phyloP scores from a whole-genome alignment of 176 grass and related monocot species.

The Phoenix dactylifera region DNA sequence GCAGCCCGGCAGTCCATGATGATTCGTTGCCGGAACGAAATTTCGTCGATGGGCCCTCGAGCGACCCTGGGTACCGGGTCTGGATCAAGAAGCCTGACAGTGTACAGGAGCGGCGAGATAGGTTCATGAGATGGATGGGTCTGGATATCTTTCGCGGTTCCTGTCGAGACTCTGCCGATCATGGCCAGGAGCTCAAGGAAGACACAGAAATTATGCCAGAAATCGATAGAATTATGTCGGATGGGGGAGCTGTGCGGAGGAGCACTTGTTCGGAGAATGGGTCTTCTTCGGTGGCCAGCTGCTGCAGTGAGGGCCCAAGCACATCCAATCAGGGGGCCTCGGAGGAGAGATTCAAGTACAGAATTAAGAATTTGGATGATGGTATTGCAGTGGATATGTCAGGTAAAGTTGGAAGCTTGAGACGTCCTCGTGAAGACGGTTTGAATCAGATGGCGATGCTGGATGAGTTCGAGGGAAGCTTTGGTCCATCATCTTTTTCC shows the following conservation, averaged over 20 bases:
- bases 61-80: background rate
- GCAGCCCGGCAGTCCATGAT: conserved; percentile 1
- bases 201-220: background rate
- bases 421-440: conserved; percentile 8
- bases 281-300: conserved; percentile 4
- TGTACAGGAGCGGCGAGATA: conserved; percentile 26
- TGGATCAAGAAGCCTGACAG: conserved; percentile 18
- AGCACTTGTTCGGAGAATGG: background rate
- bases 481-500: conserved; percentile 18
- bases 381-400: conserved; percentile 5
- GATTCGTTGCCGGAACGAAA: conserved; percentile 6
- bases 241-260: background rate
- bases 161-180: background rate
- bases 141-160: conserved; percentile 24
- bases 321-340: conserved; percentile 6
- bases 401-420: conserved; percentile 17
- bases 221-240: too few relatives aligned
- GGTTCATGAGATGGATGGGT: conserved; percentile 28
- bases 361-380: conserved; percentile 33
- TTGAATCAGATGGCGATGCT: conserved; percentile 7
- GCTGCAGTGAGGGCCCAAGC: conserved; percentile 1
- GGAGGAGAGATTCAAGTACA: conserved; percentile 21
- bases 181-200: background rate
- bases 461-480: conserved; percentile 20
- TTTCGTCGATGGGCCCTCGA: conserved; percentile 11